Evolutionary conservation across 495 filamentous ascomycete genomes (phyloP), one percentile per base, ranked within the genome.

Genomic region (Penicillium macrosclerotiorum): DNA sequence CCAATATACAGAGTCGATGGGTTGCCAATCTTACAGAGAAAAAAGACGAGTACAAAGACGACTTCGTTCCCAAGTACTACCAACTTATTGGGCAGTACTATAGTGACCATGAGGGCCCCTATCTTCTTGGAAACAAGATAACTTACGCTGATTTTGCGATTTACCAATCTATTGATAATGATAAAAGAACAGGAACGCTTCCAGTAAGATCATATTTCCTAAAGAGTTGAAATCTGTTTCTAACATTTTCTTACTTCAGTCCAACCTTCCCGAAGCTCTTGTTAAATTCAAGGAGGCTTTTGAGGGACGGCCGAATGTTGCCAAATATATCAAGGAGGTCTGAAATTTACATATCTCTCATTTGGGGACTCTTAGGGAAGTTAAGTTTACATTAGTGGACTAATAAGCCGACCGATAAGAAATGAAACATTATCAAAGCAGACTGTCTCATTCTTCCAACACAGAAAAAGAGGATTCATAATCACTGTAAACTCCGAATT

Each of bases 111-210:
- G 38, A 27, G 0, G 65, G 65, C 7, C 65, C 65, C 2, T 69
- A 61, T 27, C 53, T 69, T 5, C 31, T 69, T 8, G 65, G 65
- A 0, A 51, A 64, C 9, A 57, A 37, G 33, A 39, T 63, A 9
- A 65, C 63, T 5, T 69, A 69, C 40, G 55, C 29, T 8, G 65
- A 69, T 47, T 69, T 69, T 54, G 65, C 65, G 8, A 39, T 68
- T 13, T 68, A 59, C 41, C 62, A 64, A 35, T 56, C 57, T 14
- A 59, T 68, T 19, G 60, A 68, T 36, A 62, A 64, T 19, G 60
- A 68, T 35, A 19, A 17, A 19, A 42, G 50, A 38, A 53, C 50
- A 20, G 50, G 44, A 13, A 53, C 50, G 12, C 37, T 53, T 47
- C 50, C 50, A 11, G 50, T 53, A 42, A 12, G 22, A 2, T 17